A percentile compares a stretch with the other conserved stretches of the same genome.
Evolutionary conservation across 345 rosid genomes (phyloP).

Genomic region (Eucalyptus virginea): DNA sequence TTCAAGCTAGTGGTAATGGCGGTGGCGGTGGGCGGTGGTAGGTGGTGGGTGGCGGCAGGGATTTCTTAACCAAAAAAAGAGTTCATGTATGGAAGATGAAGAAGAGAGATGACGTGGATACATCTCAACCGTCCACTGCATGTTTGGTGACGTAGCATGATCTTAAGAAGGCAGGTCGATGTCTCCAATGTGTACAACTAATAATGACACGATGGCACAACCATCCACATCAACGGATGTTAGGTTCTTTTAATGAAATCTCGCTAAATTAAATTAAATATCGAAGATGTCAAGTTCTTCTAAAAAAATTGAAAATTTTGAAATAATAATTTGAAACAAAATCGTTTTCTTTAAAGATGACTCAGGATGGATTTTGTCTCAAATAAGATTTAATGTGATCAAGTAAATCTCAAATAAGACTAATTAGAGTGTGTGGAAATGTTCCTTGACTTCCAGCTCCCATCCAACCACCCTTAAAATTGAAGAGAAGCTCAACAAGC

Average conservation of each 20-base stretch:
- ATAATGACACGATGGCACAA: background rate
- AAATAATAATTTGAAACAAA: background rate
- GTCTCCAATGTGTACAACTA: background rate
- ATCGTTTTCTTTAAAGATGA: background rate
- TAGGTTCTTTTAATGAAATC: background rate
- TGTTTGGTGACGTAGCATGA: background rate
- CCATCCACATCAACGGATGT: background rate
- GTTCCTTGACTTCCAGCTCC: constrained; percentile 40
- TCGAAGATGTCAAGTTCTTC: background rate
- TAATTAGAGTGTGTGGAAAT: too few relatives aligned
- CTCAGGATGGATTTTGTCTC: too few relatives aligned
- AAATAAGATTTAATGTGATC: too few relatives aligned
- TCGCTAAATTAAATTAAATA: background rate
- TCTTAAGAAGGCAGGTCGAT: background rate
- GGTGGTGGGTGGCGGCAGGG: background rate
- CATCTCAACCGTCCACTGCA: background rate
- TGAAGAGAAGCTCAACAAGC: constrained; percentile 40
- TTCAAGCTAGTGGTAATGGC: background rate
- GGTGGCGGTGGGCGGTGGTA: background rate
- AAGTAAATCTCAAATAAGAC: too few relatives aligned
- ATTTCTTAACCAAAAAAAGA: background rate
- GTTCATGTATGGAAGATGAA: background rate
- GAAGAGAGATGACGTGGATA: background rate
- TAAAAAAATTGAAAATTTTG: accelerated
- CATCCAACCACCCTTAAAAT: constrained; percentile 37